Percentiles rank a stretch among this genome's conserved stretches.
Conservation (phyloP, 805 yeast genomes). For the Hanseniaspora nectarophila region DNA sequence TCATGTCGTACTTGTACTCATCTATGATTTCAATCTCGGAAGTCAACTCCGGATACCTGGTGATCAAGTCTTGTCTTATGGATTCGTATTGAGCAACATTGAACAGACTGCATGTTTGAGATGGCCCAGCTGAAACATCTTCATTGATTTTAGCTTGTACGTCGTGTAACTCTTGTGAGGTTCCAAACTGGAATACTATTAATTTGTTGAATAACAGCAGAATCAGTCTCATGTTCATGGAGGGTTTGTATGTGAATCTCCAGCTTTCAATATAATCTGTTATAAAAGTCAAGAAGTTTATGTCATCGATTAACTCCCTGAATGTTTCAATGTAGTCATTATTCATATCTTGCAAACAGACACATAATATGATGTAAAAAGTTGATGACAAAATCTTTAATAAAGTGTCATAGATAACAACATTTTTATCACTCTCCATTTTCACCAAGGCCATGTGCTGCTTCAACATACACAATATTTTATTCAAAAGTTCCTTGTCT, state of each 20-base stretch:
- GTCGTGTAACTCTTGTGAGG: slow-evolving; percentile 18
- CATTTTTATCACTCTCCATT: slow-evolving; percentile 3
- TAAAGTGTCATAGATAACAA: slow-evolving; percentile 5
- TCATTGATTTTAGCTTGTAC: slow-evolving; percentile 35
- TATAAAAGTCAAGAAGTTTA: slow-evolving; percentile 35
- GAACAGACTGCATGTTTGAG: slow-evolving; percentile 27
- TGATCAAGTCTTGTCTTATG: slow-evolving; percentile 58
- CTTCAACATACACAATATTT: not conserved
- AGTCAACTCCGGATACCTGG: slow-evolving; percentile 64
- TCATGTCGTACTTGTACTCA: slow-evolving; percentile 35
- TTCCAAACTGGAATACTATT: slow-evolving; percentile 54
- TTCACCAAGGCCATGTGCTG: slow-evolving; percentile 10
- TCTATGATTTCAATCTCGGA: slow-evolving; percentile 32
- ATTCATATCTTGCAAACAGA: not conserved
- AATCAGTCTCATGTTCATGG: slow-evolving; percentile 45
- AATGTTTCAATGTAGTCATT: slow-evolving; percentile 11
- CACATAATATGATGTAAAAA: slow-evolving; percentile 14
- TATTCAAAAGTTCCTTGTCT: not conserved
- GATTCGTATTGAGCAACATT: slow-evolving; percentile 58
- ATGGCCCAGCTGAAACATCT: slow-evolving; percentile 27
- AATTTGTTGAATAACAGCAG: slow-evolving; percentile 43
- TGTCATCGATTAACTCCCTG: slow-evolving; percentile 21
- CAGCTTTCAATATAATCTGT: slow-evolving; percentile 48
- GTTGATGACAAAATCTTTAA: slow-evolving; percentile 16
- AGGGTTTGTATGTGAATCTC: slow-evolving; percentile 42